Evolutionary conservation across 352 stramenopile species (phyloP), one percentile per base, ranked within the genome.

Genomic region (Globisporangium nagaii): DNA sequence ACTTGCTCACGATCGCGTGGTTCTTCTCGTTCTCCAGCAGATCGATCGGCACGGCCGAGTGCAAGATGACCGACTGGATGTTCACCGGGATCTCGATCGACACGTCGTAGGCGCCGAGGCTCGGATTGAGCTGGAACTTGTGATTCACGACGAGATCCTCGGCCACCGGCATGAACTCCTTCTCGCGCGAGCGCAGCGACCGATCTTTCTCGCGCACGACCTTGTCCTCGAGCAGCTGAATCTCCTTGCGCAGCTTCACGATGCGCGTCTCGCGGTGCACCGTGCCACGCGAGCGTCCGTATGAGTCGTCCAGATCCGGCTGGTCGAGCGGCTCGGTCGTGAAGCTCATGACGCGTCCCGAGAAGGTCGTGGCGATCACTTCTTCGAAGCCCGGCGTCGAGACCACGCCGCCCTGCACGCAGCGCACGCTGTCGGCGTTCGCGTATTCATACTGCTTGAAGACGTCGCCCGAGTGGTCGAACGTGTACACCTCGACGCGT

Each of bases 241-340:
- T 80, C 37, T 91, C 80, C 57, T 93, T 91, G 39, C 79, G 76
- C 7, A 91, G 66, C 65, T 91, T 91, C 34, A 86, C 58, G 41
- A 93, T 90, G n/a, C 79, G 76, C 3, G 70, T 87, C 59, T 90
- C 84, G 11, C 77, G 75, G 31, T 87, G 84, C 27, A 93, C 71
- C 0, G 78, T 89, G 12, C 80, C 85, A 22, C 84, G 78, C 5
- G 83, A 85, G 22, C 85, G 75, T 6, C 85, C 83, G 36, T 88
- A 87, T n/a, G 67, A 71, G 55, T 95, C 85, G 24, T 90, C 80
- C 1, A 54, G 56, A 43, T 93, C 85, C 1, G 71, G 66, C 32
- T 92, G 73, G 32, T 92, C 82, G 13, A 93, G 70, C 6, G 83
- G 81, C 52, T 93, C 83, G 5, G 85, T 89, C 28, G 79, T 95